Evolutionary conservation across 495 filamentous ascomycete species (phyloP), one percentile per base, ranked within the genome.

Genomic region (Aspergillus homomorphus): DNA sequence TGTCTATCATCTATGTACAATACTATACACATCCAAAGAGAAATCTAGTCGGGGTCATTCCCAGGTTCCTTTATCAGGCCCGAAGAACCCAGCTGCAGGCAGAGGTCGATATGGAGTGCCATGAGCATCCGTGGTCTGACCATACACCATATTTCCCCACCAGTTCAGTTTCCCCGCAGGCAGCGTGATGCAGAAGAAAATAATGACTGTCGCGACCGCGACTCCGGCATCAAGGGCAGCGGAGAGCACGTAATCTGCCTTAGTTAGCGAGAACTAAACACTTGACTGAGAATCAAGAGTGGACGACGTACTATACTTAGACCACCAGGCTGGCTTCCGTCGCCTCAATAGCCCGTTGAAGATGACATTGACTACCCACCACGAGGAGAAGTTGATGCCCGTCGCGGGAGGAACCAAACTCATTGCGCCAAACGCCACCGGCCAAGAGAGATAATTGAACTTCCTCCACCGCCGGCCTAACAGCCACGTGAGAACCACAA

Each of bases 111-210:
- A 72, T 1, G 80, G 78, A 8, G 73, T 77, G 21, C 76, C 80
- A 54, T 64, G 56, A 5, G 73, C 75, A 63, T 82, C 81, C 26
- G 75, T 74, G 19, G 79, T 83, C 22, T 74, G 64, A 19, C 58
- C 64, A 38, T 70, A 77, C 6, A 80, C 78, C 8, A 72, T 78
- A 64, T 89, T 89, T 0, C 88, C 88, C 73, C 83, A 90, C 88
- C 88, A 91, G 38, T 71, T 72, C 30, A 87, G 77, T 43, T 77
- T 69, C 1, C 72, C 72, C 4, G 80, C 81, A 0, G 87, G 81
- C 52, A 90, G 83, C 65, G 88, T 86, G 41, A 91, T 87, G 51
- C 89, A 79, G 62, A 88, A 85, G 69, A 87, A 86, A 49, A 88
- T 84, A 43, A 85, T 73, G 51, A 86, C 75, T 2, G 84, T 88